Base-by-base conservation (phyloP, 1,139 yeast species). In the Eremothecium sinecaudum region DNA sequence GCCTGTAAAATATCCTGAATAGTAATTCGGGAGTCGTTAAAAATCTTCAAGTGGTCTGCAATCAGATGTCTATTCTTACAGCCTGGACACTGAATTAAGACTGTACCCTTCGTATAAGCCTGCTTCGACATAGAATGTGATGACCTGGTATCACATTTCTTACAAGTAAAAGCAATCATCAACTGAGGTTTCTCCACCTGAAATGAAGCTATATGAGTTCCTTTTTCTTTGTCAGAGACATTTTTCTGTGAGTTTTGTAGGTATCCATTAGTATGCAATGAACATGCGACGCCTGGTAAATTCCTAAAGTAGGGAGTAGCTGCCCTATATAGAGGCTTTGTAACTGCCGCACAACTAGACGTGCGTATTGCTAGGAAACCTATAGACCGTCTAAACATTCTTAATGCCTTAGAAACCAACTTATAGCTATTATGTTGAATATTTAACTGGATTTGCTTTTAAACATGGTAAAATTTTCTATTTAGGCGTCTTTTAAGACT, bases 121-220 rank as follows among this genome's bases (percentile, higher is more conserved):
- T 90, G 97, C 47, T 86, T 87, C 12, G 95, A 81, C 50, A 90
- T 78, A 3, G 78, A 70, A 53, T 90, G 97, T 3, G 87, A 75
- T 0, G 95, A 83, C 37, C 97, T 64, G 5, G 82, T 73, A 34
- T 74, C 70, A 60, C 98, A 90, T 46, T 75, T 75, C 56, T 86
- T 90, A 59, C 98, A 90, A 0, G 96, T 90, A 60, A 90, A 87
- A 0, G 94, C 90, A 19, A 90, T 70, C 78, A 86, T 79, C 46
- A 83, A 65, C 56, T 77, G 73, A 1, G 94, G 94, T 40, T 78
- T 74, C 29, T 75, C 79, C 3, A 67, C 68, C 45, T 76, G 65
- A 34, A 54, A 23, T 32, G 58, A 51, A 1, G 53, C 56, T 17
- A 47, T 16, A 5, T 33, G 35, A 17, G 18, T 22, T 17, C 20